Evolutionary conservation across 2,329 filamentous ascomycete genomes (phyloP).

Genomic region (Curvularia hawaiiensis): DNA sequence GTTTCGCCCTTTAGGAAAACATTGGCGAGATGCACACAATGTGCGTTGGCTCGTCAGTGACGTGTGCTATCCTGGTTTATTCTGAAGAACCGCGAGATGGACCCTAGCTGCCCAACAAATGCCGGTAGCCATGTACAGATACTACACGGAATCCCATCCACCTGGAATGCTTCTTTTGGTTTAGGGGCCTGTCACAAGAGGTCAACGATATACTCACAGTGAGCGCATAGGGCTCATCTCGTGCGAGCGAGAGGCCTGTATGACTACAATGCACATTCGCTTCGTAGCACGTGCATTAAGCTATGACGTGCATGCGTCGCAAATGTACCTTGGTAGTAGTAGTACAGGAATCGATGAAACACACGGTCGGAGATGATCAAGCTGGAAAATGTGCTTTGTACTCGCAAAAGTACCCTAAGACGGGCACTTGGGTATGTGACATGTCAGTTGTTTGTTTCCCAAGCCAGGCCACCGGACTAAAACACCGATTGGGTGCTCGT

Average conservation of each 20-base stretch:
- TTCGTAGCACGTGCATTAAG: conserved; percentile 1
- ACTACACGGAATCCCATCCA: conserved; percentile 2
- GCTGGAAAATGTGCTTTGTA: not conserved
- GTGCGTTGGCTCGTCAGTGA: conserved; percentile 1
- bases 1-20: not conserved
- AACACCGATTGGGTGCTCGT: not conserved
- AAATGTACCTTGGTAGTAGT: not conserved
- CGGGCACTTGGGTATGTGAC: conserved; percentile 2
- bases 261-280: not conserved
- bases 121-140: conserved; percentile 7
- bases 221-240: not conserved
- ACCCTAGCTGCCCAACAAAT: conserved; percentile 15
- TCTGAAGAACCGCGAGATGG: conserved; percentile 3
- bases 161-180: not conserved
- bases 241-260: not conserved
- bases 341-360: not conserved
- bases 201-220: not conserved
- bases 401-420: not conserved
- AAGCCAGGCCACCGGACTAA: conserved; percentile 1
- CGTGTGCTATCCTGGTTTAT: not conserved
- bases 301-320: conserved; percentile 10
- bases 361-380: not conserved
- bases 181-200: not conserved
- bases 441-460: not conserved
- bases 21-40: not conserved